Evolutionary conservation across 371 early-diverging fungal species (phyloP).

Genomic region (Mortierella sp.): DNA sequence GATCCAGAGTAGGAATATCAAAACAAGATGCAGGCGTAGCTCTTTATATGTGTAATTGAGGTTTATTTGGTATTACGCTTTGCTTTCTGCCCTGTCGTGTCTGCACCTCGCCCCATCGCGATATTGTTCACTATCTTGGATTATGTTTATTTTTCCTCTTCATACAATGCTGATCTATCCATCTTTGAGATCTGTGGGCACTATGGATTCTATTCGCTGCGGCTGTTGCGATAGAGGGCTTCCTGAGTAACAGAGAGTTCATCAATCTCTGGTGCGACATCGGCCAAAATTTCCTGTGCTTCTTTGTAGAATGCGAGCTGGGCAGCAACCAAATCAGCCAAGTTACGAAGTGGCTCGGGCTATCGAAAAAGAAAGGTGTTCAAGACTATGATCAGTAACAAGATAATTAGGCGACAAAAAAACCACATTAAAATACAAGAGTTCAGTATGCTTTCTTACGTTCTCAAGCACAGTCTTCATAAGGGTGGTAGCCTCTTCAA

Average conservation of each 20-base stretch:
- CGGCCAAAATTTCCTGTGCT: constrained; percentile 81
- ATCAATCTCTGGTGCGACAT: constrained; percentile 90
- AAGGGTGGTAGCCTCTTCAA: constrained; percentile 90
- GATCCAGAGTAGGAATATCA: too few relatives aligned
- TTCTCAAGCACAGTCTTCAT: constrained; percentile 93
- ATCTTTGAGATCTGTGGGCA: too few relatives aligned
- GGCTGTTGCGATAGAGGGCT: constrained; percentile 79
- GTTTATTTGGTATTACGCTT: background rate
- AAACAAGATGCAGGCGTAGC: too few relatives aligned
- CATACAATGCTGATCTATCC: background rate
- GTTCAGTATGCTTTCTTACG: constrained; percentile 56
- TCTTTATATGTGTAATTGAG: too few relatives aligned
- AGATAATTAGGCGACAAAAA: background rate
- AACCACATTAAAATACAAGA: background rate
- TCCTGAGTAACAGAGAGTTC: constrained; percentile 94
- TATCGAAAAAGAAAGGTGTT: constrained; percentile 43
- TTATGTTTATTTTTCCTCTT: background rate
- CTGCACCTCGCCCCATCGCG: constrained; percentile 58
- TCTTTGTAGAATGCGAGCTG: constrained; percentile 90
- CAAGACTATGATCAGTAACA: background rate
- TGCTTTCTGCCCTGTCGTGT: background rate
- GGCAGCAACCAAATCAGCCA: constrained; percentile 88
- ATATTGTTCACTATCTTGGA: constrained; percentile 21
- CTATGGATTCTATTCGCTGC: constrained; percentile 49
- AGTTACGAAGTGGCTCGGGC: constrained; percentile 87